Base-by-base conservation (phyloP, 257 asterid species). In the Thymus mandschuricus region DNA sequence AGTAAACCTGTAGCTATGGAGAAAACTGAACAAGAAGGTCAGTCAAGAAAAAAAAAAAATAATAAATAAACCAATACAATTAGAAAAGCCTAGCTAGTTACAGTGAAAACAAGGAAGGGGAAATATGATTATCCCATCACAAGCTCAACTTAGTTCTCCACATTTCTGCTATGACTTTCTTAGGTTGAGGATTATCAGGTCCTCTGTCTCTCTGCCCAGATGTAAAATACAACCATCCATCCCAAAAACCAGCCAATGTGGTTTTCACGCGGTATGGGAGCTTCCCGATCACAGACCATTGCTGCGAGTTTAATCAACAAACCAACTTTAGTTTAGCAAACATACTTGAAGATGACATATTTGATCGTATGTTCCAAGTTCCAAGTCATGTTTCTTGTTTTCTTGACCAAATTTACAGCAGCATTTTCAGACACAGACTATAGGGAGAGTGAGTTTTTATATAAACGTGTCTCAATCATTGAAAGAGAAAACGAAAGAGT, bases 131-230 rank as follows among this genome's bases (percentile, higher is more conserved):
- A 51, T 51, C 10, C 6, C 30, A 15, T 52, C 27, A 52, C 30
- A 52, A 57, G 15, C 40, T 57, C 62, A 57, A 30, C 62, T 57
- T 55, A 28, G 95, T 87, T 77, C 96, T 87, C 95, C 96, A 89
- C 86, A 70, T 80, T 70, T 89, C 91, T 57, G 88, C 95, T 2
- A 87, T 49, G 7, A 89, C 96, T 71, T 81, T 72, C 78, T 75
- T 77, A 35, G 96, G 96, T 45, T 84, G 95, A 34, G 96, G 96
- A 75, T 89, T 86, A 77, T 87, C 90, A 4, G 85, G 82, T 41
- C 95, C 92, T 77, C 96, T 87, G 69, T 89, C 96, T 56, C 96
- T 76, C 78, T 89, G 96, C 52, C 96, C 96, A 4, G 96, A 89
- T 21, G 96, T 89, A 75, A 89, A 89, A 79, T 89, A 89, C 64